Base-by-base conservation (phyloP, 306 rosid species). In the Pyrus betulifolia region DNA sequence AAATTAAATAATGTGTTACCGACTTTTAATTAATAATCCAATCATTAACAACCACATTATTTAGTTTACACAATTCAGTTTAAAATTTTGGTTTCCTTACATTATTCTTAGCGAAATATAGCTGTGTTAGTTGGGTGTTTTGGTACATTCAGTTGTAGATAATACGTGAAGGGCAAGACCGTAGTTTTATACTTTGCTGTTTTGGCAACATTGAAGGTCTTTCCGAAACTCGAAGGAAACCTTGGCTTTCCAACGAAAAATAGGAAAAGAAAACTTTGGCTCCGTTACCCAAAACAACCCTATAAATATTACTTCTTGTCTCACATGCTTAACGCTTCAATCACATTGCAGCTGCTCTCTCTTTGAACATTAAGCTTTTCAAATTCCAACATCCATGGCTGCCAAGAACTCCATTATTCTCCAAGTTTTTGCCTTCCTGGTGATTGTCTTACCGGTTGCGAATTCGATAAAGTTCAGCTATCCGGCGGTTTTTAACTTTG, bases 401-500 rank as follows among this genome's bases (percentile, higher is more conserved):
- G 55, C 76, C 63, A 85, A 75, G 46, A 70, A 49, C 49, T 49
- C 49, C 31, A 25, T 78, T 21, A 25, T 78, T 21, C 66, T 80
- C 54, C 82, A 71, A 45, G 7, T 82, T 75, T 59, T 76, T 45
- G 42, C 75, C 46, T 73, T 85, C 18, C 72, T 84, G 59, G 77
- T 69, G 57, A 44, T 80, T n/a, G 68, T 79, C 67, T 68, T 81
- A 69, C 84, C 57, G 12, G n/a, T 40, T 68, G 83, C 70, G 31
- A 76, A 76, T 65, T 82, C 98, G 1, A 38, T 44, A 4, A 81
- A 71, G 11, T 92, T 74, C 76, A 79, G 68, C 65, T 93, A 86
- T 67, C 96, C 93, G 4, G 89, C 91, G 2, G 90, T 77, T 62
- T 91, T 91, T 89, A 93, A 91, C 87, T 91, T 91, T 19, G 98